Conservation (phyloP, 2,329 filamentous ascomycete genomes). For the Cladorrhinum sp. region DNA sequence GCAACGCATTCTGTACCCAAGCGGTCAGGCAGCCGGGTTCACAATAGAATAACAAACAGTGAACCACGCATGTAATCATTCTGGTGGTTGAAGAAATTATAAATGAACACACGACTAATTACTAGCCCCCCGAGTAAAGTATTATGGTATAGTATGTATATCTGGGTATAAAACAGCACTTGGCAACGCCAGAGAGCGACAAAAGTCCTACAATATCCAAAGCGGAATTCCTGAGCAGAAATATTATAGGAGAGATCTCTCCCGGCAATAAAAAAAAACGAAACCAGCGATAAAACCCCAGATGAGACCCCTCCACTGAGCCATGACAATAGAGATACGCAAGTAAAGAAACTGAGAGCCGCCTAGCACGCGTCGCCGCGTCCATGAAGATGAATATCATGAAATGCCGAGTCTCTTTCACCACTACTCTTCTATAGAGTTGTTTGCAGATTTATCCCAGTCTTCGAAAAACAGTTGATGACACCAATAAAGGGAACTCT, state of each 20-base stretch:
- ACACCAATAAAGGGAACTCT: slow-evolving; percentile 21
- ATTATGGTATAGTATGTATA: background rate
- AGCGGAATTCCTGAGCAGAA: too few species aligned
- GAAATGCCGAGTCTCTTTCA: background rate
- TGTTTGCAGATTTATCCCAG: slow-evolving; percentile 24
- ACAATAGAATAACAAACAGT: too few species aligned
- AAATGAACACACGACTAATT: too few species aligned
- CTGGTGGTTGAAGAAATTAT: too few species aligned
- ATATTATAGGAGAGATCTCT: background rate
- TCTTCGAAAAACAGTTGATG: slow-evolving; percentile 23
- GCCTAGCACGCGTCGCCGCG: background rate
- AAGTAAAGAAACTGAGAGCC: too few species aligned
- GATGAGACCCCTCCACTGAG: too few species aligned
- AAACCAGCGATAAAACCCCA: background rate
- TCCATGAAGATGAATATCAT: background rate
- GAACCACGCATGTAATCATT: too few species aligned
- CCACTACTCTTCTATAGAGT: slow-evolving; percentile 18
- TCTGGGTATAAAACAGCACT: background rate
- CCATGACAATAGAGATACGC: too few species aligned
- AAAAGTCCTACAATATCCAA: background rate
- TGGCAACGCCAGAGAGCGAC: background rate
- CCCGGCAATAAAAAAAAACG: background rate
- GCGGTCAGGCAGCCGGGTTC: too few species aligned
- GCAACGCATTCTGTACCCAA: too few species aligned
- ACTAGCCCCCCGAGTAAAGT: background rate